A percentile compares a stretch with the other conserved stretches of the same genome.
Conservation (phyloP, 2,329 filamentous ascomycete species). For the Xylariomycetidae sp. region DNA sequence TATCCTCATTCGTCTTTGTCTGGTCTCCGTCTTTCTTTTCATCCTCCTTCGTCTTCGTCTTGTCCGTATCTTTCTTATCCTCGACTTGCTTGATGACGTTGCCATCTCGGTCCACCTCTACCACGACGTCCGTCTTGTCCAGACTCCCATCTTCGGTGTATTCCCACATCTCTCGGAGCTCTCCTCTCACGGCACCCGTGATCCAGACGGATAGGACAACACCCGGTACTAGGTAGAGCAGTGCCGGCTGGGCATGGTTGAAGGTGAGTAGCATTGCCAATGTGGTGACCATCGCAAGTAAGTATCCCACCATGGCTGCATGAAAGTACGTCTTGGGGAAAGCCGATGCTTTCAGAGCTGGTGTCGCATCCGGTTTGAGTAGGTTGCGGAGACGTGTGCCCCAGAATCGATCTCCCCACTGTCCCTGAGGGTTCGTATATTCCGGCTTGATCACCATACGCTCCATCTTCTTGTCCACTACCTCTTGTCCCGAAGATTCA, state of each 20-base stretch:
- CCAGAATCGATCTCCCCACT: conserved; percentile 86
- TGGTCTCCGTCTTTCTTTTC: conserved; percentile 2
- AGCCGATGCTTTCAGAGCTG: conserved; percentile 34
- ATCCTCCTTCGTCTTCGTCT: conserved; percentile 20
- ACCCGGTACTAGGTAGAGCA: conserved; percentile 87
- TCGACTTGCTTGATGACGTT: conserved; percentile 38
- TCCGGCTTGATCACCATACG: conserved; percentile 45
- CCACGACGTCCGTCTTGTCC: conserved; percentile 50
- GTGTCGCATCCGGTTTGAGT: conserved; percentile 24
- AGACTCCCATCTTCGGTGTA: conserved; percentile 71
- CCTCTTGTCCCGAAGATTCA: conserved; percentile 26
- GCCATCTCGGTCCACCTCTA: conserved; percentile 48
- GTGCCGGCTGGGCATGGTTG: conserved; percentile 79
- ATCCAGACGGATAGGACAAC: conserved; percentile 72
- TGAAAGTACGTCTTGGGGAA: conserved; percentile 88
- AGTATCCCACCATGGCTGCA: conserved; percentile 71
- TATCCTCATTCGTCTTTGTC: conserved; percentile 19
- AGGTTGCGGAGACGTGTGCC: conserved; percentile 35
- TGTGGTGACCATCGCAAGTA: conserved; percentile 72
- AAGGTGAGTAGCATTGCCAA: conserved; percentile 72
- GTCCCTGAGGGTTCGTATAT: conserved; percentile 59
- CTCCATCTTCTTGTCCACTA: conserved; percentile 33
- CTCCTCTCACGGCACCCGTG: conserved; percentile 66
- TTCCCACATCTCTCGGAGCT: conserved; percentile 70
- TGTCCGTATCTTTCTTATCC: conserved; percentile 26